Evolutionary conservation across 768 basidiomycete species (phyloP).

Genomic region (Tricholoma hemisulphureum): DNA sequence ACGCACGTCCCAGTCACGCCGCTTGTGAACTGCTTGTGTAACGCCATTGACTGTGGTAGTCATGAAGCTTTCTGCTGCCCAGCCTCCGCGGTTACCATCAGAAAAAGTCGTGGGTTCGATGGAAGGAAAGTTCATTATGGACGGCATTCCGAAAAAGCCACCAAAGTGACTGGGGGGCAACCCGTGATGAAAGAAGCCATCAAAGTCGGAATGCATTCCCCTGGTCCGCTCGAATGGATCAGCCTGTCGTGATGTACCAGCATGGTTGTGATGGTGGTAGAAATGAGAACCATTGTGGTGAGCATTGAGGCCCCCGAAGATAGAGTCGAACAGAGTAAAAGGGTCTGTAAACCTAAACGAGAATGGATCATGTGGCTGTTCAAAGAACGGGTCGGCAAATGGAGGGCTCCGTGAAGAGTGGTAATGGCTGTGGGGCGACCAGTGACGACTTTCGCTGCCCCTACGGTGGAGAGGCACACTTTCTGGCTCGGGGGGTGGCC

Average conservation of each 20-base stretch:
- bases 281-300: conserved; percentile 26
- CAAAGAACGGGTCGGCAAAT: conserved; percentile 45
- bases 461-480: conserved; percentile 9
- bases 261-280: conserved; percentile 27
- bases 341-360: conserved; percentile 67
- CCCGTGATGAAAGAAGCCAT: conserved; percentile 33
- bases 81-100: conserved; percentile 28
- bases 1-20: conserved; percentile 58
- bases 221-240: conserved; percentile 35
- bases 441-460: conserved; percentile 7
- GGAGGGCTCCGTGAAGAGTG: conserved; percentile 27
- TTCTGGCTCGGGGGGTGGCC: conserved; percentile 60
- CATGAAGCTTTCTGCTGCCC: conserved; percentile 57
- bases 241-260: conserved; percentile 18
- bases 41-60: conserved; percentile 65
- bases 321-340: conserved; percentile 68
- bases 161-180: conserved; percentile 25
- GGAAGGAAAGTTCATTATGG: conserved; percentile 24
- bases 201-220: conserved; percentile 32
- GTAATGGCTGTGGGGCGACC: conserved; percentile 20
- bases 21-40: conserved; percentile 56
- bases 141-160: conserved; percentile 20
- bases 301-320: conserved; percentile 52
- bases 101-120: conserved; percentile 28
- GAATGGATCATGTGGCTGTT: conserved; percentile 28